Percentiles rank a stretch among this genome's conserved stretches.
These are phyloP conservation scores for Schrenkiella parvula DNA, from an alignment of 345 rosid species.

Conservation along the genomic window DNA sequence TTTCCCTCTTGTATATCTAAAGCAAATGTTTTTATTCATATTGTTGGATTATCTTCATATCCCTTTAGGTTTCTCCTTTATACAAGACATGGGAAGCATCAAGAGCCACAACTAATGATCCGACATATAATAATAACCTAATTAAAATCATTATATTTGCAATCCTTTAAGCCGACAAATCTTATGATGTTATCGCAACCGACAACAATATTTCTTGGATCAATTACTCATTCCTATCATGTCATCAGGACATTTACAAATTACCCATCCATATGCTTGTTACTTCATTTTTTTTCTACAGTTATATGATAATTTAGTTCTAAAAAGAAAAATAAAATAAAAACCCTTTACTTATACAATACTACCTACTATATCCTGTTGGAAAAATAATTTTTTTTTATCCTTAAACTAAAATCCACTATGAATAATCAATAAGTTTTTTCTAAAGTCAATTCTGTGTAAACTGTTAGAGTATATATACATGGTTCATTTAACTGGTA, in stretches of 20 bases:
- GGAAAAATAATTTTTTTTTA: too few relatives aligned
- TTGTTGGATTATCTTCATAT: constrained; percentile 8
- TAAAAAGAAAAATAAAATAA: too few relatives aligned
- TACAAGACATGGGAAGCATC: constrained; percentile 11
- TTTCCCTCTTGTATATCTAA: not conserved
- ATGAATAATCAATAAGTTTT: too few relatives aligned
- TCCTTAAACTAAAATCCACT: too few relatives aligned
- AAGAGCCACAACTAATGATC: constrained; percentile 12
- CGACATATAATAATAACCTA: not conserved
- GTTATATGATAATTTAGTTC: too few relatives aligned
- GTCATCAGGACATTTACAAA: not conserved
- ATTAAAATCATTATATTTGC: not conserved
- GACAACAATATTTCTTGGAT: constrained; percentile 7
- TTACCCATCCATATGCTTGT: not conserved
- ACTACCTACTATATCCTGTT: not conserved
- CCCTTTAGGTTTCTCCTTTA: not conserved
- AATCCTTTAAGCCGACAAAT: constrained; percentile 17
- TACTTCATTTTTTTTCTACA: not conserved
- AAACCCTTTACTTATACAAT: too few relatives aligned
- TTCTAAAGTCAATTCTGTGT: too few relatives aligned
- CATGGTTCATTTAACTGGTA: too few relatives aligned
- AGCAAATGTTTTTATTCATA: not conserved
- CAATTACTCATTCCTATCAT: not conserved
- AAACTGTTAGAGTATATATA: not conserved
- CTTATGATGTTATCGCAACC: constrained; percentile 12